These are phyloP conservation scores for Leptographium galeiforme DNA, from an alignment of 2,329 filamentous ascomycete species.

Conservation along the genomic window DNA sequence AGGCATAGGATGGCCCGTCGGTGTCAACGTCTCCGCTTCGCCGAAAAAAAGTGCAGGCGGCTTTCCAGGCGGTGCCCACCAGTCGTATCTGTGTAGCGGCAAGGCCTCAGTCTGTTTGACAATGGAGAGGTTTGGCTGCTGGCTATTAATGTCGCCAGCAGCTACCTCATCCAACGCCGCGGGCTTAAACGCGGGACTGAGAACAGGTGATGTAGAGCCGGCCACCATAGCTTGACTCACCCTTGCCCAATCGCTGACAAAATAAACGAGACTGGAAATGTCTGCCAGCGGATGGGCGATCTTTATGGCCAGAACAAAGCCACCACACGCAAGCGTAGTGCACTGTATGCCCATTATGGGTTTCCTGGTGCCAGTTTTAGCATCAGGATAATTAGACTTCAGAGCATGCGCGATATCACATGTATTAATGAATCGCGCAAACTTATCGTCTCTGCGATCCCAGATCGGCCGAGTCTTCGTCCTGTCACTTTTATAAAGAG, in stretches of 20 bases:
- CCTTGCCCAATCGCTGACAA: slow-evolving; percentile 2
- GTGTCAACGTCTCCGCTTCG: not conserved
- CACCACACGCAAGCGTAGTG: slow-evolving; percentile 2
- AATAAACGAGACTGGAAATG: not conserved
- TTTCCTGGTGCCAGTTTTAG: not conserved
- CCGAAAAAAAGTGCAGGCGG: not conserved
- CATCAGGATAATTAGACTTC: slow-evolving; percentile 1
- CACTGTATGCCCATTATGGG: slow-evolving; percentile 4
- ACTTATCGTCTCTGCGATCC: not conserved
- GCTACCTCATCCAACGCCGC: not conserved
- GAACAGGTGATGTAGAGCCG: not conserved
- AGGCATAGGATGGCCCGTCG: not conserved
- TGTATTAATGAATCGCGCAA: not conserved
- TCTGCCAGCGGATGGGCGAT: slow-evolving; percentile 3
- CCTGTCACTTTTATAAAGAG: not conserved
- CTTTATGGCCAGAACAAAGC: slow-evolving; percentile 2
- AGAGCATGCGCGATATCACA: slow-evolving; percentile 2
- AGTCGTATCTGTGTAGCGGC: slow-evolving; percentile 3
- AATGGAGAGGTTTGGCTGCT: not conserved
- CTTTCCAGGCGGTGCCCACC: slow-evolving; percentile 2
- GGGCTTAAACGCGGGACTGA: slow-evolving; percentile 1
- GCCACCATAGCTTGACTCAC: slow-evolving; percentile 1
- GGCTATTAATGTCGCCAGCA: not conserved
- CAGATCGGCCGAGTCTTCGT: slow-evolving; percentile 3
- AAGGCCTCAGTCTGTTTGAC: not conserved